A percentile compares a stretch with the other conserved stretches of the same genome.
Evolutionary conservation across 768 basidiomycete species (phyloP).

Genomic region (Chalciporus pseudorubinellus): DNA sequence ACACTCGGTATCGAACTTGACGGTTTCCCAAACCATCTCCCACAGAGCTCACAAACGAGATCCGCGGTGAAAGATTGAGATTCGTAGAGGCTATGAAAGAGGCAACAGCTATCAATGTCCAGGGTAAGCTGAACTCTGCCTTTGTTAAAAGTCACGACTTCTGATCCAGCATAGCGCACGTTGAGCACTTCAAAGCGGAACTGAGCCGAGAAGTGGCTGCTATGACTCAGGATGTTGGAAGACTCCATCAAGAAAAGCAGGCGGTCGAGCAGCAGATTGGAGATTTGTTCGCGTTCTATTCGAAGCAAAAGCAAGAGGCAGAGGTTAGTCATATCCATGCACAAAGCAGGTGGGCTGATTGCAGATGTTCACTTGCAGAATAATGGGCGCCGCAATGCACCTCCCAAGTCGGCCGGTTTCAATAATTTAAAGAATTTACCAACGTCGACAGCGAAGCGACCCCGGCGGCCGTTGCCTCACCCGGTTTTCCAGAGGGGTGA

Average conservation of each 20-base stretch:
- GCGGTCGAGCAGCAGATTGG: constrained; percentile 67
- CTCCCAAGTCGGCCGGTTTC: constrained; percentile 20
- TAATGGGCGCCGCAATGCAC: constrained; percentile 21
- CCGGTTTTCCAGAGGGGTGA: constrained; percentile 26
- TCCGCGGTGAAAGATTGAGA: constrained; percentile 78
- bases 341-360: neutral
- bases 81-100: constrained; percentile 97
- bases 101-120: constrained; percentile 84
- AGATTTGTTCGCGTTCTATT: constrained; percentile 70
- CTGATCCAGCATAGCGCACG: constrained; percentile 54
- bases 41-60: constrained; percentile 76
- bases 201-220: constrained; percentile 69
- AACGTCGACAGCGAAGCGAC: constrained; percentile 18
- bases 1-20: neutral
- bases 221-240: constrained; percentile 72
- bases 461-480: constrained; percentile 30
- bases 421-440: constrained; percentile 29
- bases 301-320: constrained; percentile 54
- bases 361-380: constrained; percentile 15
- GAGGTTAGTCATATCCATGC: constrained; percentile 20
- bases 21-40: neutral
- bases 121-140: constrained; percentile 43
- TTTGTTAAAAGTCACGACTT: neutral
- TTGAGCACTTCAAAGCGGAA: constrained; percentile 85
- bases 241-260: constrained; percentile 64